Evolutionary conservation across 1,284 basidiomycete genomes (phyloP).

Genomic region (Ceratobasidium sp.): DNA sequence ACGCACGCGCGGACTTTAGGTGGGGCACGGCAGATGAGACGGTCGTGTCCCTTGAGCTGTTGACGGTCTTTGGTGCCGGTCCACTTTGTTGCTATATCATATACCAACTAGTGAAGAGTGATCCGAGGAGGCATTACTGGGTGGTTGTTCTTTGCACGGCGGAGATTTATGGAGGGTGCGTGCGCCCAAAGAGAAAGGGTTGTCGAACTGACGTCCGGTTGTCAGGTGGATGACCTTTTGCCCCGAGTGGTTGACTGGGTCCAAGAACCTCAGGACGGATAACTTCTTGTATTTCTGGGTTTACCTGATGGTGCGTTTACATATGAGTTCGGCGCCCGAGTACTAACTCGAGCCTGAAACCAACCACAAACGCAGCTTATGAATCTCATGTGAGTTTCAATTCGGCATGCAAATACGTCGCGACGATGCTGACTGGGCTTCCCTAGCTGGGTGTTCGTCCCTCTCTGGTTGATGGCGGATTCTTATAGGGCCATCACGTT

Average conservation of each 20-base stretch:
- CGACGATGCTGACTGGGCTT: constrained; percentile 48
- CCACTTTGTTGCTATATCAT: constrained; percentile 76
- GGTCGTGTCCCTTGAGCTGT: constrained; percentile 80
- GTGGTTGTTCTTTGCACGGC: constrained; percentile 77
- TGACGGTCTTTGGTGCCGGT: constrained; percentile 82
- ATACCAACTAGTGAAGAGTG: constrained; percentile 68
- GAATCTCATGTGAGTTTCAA: constrained; percentile 72
- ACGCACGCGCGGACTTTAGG: constrained; percentile 79
- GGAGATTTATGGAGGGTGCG: constrained; percentile 79
- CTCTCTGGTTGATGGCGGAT: constrained; percentile 77
- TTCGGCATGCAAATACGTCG: not conserved
- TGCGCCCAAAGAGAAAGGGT: constrained; percentile 28
- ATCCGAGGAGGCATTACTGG: constrained; percentile 81
- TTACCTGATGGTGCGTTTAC: constrained; percentile 59
- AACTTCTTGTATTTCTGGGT: constrained; percentile 66
- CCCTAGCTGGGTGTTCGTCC: constrained; percentile 79
- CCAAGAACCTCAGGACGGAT: constrained; percentile 73
- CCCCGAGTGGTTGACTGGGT: constrained; percentile 84
- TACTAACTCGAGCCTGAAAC: constrained; percentile 44
- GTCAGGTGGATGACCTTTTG: constrained; percentile 84
- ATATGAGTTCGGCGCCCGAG: not conserved
- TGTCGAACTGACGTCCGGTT: constrained; percentile 25
- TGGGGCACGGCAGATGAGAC: constrained; percentile 83
- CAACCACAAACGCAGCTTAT: constrained; percentile 67
- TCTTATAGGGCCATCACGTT: constrained; percentile 75